phyloP scores from a whole-genome alignment of 176 grass and related monocot genomes.

The Poa pratensis region DNA sequence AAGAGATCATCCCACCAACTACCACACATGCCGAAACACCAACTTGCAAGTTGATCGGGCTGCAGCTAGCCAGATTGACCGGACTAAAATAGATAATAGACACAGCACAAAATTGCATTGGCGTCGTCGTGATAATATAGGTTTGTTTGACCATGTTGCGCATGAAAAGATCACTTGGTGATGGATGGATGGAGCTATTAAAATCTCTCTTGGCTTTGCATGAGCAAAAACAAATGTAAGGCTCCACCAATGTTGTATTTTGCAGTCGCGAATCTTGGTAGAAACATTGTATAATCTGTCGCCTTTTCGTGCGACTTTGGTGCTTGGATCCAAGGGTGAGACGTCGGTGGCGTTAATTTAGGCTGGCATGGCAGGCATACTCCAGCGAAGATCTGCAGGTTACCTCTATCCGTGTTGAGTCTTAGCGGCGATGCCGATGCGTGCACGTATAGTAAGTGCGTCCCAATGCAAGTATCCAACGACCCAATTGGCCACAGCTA shows the following conservation, averaged over 20 bases:
- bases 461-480: too few species aligned
- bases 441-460: too few species aligned
- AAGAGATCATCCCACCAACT: neutral
- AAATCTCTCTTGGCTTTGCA: neutral
- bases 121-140: neutral
- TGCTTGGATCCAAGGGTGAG: neutral
- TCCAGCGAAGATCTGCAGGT: neutral
- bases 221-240: neutral
- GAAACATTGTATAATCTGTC: neutral
- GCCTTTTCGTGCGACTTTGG: neutral
- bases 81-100: too few species aligned
- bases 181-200: neutral
- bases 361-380: too few species aligned
- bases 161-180: neutral
- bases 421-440: too few species aligned
- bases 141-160: slow-evolving; percentile 8
- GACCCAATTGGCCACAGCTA: too few species aligned
- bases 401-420: too few species aligned
- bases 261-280: neutral
- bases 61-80: too few species aligned
- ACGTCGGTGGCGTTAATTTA: neutral
- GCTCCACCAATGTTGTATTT: neutral
- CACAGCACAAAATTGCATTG: neutral
- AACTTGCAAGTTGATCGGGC: too few species aligned
- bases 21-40: neutral